These are phyloP conservation scores for Cystobasidiaceae sp. DNA, from an alignment of 1,284 basidiomycete genomes.

Conservation along the genomic window DNA sequence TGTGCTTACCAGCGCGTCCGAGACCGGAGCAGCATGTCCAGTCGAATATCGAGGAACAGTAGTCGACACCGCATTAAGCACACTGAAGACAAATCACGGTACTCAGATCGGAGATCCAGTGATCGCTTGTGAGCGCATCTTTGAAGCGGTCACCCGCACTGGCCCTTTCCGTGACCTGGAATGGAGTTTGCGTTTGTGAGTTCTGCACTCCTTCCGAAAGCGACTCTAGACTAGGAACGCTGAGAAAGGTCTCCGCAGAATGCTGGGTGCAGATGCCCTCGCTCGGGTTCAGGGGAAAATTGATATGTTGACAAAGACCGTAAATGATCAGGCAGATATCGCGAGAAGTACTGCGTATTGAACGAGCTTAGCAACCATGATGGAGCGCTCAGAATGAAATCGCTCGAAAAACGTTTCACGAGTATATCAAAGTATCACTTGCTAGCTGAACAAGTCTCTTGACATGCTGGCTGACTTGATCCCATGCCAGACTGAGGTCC, in stretches of 20 bases:
- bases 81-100: slow-evolving; percentile 8
- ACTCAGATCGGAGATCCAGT: slow-evolving; percentile 1
- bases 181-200: slow-evolving; percentile 4
- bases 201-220: not conserved
- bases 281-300: slow-evolving; percentile 8
- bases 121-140: slow-evolving; percentile 2
- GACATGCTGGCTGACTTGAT: slow-evolving; percentile 16
- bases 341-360: slow-evolving; percentile 3
- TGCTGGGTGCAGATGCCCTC: slow-evolving; percentile 2
- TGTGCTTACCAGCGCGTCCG: not conserved
- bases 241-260: not conserved
- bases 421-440: not conserved
- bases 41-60: not conserved
- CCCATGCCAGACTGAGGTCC: slow-evolving; percentile 19
- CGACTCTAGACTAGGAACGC: not conserved
- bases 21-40: not conserved
- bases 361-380: too few species aligned
- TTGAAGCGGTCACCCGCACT: slow-evolving; percentile 8
- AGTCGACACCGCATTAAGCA: not conserved
- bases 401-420: too few species aligned
- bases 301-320: slow-evolving; percentile 13
- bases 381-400: too few species aligned
- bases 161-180: not conserved
- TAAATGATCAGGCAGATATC: slow-evolving; percentile 4
- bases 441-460: slow-evolving; percentile 13